Evolutionary conservation across 192 early-diverging fungal genomes (phyloP), one percentile per base, ranked within the genome.

Genomic region (Entomortierella beljakovae): DNA sequence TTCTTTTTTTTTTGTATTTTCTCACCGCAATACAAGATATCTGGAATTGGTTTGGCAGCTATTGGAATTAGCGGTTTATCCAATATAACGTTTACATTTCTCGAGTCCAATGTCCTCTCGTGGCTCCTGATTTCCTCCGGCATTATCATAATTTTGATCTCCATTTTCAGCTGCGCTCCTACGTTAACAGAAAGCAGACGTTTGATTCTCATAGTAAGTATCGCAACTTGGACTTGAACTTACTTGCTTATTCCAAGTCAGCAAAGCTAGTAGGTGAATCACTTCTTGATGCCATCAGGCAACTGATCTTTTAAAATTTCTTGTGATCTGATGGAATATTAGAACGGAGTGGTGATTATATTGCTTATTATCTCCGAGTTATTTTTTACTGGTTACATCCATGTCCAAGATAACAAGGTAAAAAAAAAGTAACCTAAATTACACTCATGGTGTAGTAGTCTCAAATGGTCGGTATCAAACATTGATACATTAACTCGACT

Each of bases 331-430:
- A 28, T 23, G 37, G 25, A 29, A 4, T 37, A 42, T 29, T 28
- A 77, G 73, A 68, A 77, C 23, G 66, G 65, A 3, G 28, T 51
- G 11, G 1, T 69, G 20, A 20, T 77, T 0, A 56, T 61, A 1
- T 13, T 64, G 0, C 35, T 77, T n/a, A 32, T 64, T 11, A 25
- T 68, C 23, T 25, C 62, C 13, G 65, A 68, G 15, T 35, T 77
- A 9, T n/a, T 38, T n/a, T 20, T 64, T 15, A 49, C 69, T 6
- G 64, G 63, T 0, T 68, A 64, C 25, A 60, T 59, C 0, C 6
- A 57, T 7, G 35, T 31, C 6, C 65, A 54, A 28, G 65, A 77
- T n/a, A 66, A 63, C 60, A 48, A 59, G 35, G 73, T 77, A 76
- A 68, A 18, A 35, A 8, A 26, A 40, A 32, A 10, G 0, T 28